Evolutionary conservation across 805 yeast genomes (phyloP).

Genomic region (Ogataea pignaliae): DNA sequence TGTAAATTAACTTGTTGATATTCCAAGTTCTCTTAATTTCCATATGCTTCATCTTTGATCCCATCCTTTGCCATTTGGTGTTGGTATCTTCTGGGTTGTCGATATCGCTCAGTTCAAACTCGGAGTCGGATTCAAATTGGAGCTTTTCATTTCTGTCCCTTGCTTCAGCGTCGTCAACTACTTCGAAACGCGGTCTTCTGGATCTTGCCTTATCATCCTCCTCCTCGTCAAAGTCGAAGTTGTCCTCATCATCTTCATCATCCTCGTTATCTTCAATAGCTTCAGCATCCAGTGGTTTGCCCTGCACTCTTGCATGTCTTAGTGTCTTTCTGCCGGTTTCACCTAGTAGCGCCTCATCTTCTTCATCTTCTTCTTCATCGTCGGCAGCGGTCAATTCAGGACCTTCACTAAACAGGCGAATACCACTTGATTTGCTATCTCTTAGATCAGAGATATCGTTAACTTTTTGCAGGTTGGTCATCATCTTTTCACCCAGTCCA

Average conservation of each 20-base stretch:
- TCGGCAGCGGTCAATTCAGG: slow-evolving; percentile 34
- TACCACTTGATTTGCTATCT: slow-evolving; percentile 46
- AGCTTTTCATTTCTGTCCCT: slow-evolving; percentile 24
- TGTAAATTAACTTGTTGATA: slow-evolving; percentile 72
- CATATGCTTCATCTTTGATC: slow-evolving; percentile 55
- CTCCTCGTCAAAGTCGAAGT: slow-evolving; percentile 36
- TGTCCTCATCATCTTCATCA: slow-evolving; percentile 34
- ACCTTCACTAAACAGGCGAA: slow-evolving; percentile 66
- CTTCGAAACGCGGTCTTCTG: slow-evolving; percentile 42
- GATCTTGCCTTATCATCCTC: slow-evolving; percentile 34
- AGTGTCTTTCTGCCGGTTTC: slow-evolving; percentile 61
- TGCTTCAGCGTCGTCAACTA: slow-evolving; percentile 15
- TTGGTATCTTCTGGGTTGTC: slow-evolving; percentile 36
- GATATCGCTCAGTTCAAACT: slow-evolving; percentile 34
- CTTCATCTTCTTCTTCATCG: slow-evolving; percentile 35
- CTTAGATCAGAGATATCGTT: slow-evolving; percentile 45
- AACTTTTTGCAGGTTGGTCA: slow-evolving; percentile 74
- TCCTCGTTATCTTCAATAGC: slow-evolving; percentile 43
- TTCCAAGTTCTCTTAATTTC: slow-evolving; percentile 62
- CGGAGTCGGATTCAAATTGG: slow-evolving; percentile 52
- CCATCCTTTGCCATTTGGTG: slow-evolving; percentile 42
- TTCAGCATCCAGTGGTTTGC: slow-evolving; percentile 43
- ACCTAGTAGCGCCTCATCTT: slow-evolving; percentile 30
- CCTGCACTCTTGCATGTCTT: slow-evolving; percentile 59
- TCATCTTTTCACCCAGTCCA: slow-evolving; percentile 85